A percentile compares a stretch with the other conserved stretches of the same genome.
Evolutionary conservation across 306 rosid species (phyloP).

Genomic region (Trichosanthes truncata): DNA sequence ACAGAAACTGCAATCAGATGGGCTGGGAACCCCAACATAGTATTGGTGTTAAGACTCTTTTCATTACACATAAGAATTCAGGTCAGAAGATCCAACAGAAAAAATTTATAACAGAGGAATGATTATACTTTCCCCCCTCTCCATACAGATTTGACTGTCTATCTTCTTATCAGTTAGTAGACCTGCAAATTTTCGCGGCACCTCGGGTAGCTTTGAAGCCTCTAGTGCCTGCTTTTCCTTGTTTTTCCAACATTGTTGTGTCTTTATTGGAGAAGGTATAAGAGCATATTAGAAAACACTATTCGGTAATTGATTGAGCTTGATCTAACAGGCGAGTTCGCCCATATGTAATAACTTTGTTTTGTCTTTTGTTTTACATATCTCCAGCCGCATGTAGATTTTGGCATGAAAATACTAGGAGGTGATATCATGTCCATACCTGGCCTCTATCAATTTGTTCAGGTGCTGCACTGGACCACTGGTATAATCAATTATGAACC

Average conservation of each 20-base stretch:
- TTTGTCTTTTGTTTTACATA: not conserved
- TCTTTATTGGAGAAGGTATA: conserved; percentile 92
- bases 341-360: not conserved
- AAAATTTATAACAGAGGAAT: conserved; percentile 13
- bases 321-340: not conserved
- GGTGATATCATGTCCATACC: conserved; percentile 91
- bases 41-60: conserved; percentile 38
- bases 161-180: conserved; percentile 60
- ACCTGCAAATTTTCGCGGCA: conserved; percentile 60
- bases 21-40: conserved; percentile 84
- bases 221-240: conserved; percentile 78
- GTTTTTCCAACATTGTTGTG: conserved; percentile 58
- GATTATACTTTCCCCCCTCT: conserved; percentile 3
- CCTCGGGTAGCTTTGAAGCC: conserved; percentile 67
- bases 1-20: conserved; percentile 74
- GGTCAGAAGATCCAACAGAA: conserved; percentile 30
- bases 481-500: conserved; percentile 20
- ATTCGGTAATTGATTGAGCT: not conserved
- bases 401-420: conserved; percentile 73
- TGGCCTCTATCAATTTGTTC: conserved; percentile 74
- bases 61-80: conserved; percentile 52
- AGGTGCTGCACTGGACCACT: conserved; percentile 47
- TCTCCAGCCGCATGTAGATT: conserved; percentile 85
- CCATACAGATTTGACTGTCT: conserved; percentile 19
- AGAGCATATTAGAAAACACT: not conserved